phyloP scores from a whole-genome alignment of 352 stramenopile genomes.

The Globisporangium ultimum region DNA sequence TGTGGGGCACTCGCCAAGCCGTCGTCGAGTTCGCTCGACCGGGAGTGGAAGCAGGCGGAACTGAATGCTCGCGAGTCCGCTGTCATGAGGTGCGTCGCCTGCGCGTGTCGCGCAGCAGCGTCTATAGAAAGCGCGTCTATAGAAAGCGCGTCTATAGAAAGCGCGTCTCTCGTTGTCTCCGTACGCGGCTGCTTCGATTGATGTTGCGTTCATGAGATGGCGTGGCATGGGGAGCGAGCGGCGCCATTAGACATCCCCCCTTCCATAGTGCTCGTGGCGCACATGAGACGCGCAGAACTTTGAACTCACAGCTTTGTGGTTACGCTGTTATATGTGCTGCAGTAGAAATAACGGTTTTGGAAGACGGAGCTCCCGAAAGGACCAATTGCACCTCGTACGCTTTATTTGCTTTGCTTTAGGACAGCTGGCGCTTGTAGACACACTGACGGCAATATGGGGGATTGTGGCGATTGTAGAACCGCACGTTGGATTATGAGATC shows the following conservation, averaged over 20 bases:
- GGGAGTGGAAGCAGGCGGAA: constrained; percentile 3
- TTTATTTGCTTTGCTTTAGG: not conserved
- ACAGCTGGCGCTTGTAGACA: not conserved
- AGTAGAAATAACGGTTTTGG: constrained; percentile 17
- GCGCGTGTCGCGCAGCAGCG: not conserved
- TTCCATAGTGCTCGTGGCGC: no score
- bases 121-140: not conserved
- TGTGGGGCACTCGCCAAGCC: not conserved
- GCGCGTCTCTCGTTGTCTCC: not conserved
- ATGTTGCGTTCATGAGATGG: not conserved
- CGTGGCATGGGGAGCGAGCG: not conserved
- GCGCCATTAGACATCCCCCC: no score
- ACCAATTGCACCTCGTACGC: constrained; percentile 11
- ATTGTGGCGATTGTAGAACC: constrained; percentile 29
- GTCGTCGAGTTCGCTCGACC: not conserved
- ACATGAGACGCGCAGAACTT: not conserved
- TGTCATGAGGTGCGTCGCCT: constrained; percentile 42
- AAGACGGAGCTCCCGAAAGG: constrained; percentile 10
- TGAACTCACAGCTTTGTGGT: not conserved
- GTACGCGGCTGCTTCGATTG: not conserved
- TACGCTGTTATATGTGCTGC: not conserved
- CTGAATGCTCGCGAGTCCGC: constrained; percentile 13
- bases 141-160: not conserved
- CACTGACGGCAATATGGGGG: constrained; percentile 8
- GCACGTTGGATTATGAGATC: constrained; percentile 49